These are phyloP conservation scores for Cochlearia excelsa DNA, from an alignment of 345 rosid genomes.

Conservation along the genomic window DNA sequence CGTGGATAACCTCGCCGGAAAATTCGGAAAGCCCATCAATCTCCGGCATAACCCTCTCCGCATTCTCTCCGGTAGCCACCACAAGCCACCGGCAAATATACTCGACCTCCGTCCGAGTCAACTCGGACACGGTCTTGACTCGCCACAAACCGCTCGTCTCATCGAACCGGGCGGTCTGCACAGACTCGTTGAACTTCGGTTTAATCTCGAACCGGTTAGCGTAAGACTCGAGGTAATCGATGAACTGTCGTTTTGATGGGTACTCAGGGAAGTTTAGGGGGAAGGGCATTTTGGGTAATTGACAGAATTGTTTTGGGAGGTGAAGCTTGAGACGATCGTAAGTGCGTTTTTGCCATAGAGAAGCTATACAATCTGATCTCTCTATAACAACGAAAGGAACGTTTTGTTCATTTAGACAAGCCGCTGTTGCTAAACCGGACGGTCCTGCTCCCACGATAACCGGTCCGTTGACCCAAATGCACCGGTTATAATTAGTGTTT, in stretches of 20 bases:
- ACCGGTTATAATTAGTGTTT: slow-evolving; percentile 39
- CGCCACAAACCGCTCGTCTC: slow-evolving; percentile 80
- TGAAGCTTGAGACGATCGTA: slow-evolving; percentile 85
- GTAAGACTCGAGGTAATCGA: slow-evolving; percentile 67
- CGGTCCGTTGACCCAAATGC: slow-evolving; percentile 24
- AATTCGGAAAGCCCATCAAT: slow-evolving; percentile 67
- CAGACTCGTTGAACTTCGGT: slow-evolving; percentile 80
- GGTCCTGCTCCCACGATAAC: too few relatives aligned
- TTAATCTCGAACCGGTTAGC: slow-evolving; percentile 57
- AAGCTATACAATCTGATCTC: slow-evolving; percentile 81
- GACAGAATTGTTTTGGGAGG: slow-evolving; percentile 78
- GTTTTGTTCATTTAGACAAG: slow-evolving; percentile 65
- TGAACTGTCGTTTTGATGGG: slow-evolving; percentile 66
- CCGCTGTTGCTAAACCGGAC: slow-evolving; percentile 38
- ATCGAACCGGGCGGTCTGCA: slow-evolving; percentile 72
- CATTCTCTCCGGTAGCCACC: slow-evolving; percentile 96
- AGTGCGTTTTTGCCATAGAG: slow-evolving; percentile 76
- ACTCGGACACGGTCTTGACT: slow-evolving; percentile 60
- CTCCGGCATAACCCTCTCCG: slow-evolving; percentile 71
- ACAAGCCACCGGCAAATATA: slow-evolving; percentile 92
- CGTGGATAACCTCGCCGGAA: slow-evolving; percentile 68
- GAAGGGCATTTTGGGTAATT: slow-evolving; percentile 74
- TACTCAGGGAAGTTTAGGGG: slow-evolving; percentile 74
- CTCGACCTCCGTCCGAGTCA: slow-evolving; percentile 55
- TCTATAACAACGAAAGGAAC: slow-evolving; percentile 76